Conservation (phyloP, 345 rosid species). For the Eucalyptus microcorys region DNA sequence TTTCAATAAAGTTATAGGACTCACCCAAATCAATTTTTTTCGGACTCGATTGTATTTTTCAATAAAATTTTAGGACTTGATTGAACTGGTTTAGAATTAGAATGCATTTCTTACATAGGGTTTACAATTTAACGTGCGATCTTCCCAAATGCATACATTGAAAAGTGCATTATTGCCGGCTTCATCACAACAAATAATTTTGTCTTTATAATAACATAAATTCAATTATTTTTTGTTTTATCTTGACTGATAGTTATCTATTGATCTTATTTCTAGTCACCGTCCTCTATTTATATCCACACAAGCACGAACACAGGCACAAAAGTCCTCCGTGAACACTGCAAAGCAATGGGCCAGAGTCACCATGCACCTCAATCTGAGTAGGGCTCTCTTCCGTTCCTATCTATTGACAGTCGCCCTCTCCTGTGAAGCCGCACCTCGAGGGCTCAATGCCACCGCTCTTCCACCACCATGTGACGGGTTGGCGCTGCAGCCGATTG, state of each 20-base stretch:
- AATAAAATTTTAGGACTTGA: not conserved
- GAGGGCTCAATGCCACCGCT: not conserved
- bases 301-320: not conserved
- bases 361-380: not conserved
- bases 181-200: not conserved
- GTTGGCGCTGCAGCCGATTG: not conserved
- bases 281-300: not conserved
- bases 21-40: not conserved
- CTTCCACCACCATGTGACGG: not conserved
- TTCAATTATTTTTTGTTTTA: not conserved
- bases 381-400: not conserved
- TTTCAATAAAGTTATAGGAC: too few species aligned
- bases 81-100: not conserved
- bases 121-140: not conserved
- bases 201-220: not conserved
- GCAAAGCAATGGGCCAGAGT: not conserved
- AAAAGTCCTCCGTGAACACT: not conserved
- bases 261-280: not conserved
- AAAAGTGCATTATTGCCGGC: not conserved
- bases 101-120: not conserved
- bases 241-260: not conserved
- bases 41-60: not conserved
- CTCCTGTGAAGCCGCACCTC: not conserved
- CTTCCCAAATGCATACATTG: not conserved
- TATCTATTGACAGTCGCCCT: not conserved